Base-by-base conservation (phyloP, 116 monocot genomes). In the Papilionanthe hybrid region DNA sequence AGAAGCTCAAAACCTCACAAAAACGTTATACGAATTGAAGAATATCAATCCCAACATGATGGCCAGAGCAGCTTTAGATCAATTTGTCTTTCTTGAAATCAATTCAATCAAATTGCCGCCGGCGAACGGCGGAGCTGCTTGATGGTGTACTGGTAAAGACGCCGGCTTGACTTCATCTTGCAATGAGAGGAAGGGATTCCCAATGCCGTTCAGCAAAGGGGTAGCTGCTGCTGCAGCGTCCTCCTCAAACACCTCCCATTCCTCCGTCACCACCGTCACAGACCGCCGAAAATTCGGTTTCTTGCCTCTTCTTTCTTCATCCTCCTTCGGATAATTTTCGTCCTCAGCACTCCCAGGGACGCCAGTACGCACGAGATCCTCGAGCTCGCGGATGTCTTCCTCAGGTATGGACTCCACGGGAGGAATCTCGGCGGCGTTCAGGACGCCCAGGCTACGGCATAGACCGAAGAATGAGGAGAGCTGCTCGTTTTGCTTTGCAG, bases 231-330 rank as follows among this genome's bases (percentile, higher is more conserved):
- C 45, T 10, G 56, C 42, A n/a, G 9, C 9, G 5, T 89, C 92
- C 3, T 92, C 92, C 32, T 86, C 89, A 75, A 89, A 92, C 7
- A 81, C 80, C 66, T 89, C 89, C 92, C 92, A 89, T 65, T 87
- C 81, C 66, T 77, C n/a, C 7, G 86, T 81, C 77, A 83, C 79
- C 57, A 86, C 82, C 9, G 78, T 82, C 60, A 58, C 49, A 13
- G 58, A 10, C 81, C 19, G 22, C 53, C 15, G 13, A 65, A 29
- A 2, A 5, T 55, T 9, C 37, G 15, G 77, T 15, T n/a, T 72
- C 27, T 19, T 37, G 15, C 47, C 55, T 49, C 60, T 44, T 44
- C 41, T 53, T 77, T 56, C 72, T 25, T 18, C 72, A 44, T 10
- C 55, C 27, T 83, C 27, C 67, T 17, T 47, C 1, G 57, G 41